phyloP scores from a whole-genome alignment of 2,329 filamentous ascomycete genomes.

The Balansia obtecta region DNA sequence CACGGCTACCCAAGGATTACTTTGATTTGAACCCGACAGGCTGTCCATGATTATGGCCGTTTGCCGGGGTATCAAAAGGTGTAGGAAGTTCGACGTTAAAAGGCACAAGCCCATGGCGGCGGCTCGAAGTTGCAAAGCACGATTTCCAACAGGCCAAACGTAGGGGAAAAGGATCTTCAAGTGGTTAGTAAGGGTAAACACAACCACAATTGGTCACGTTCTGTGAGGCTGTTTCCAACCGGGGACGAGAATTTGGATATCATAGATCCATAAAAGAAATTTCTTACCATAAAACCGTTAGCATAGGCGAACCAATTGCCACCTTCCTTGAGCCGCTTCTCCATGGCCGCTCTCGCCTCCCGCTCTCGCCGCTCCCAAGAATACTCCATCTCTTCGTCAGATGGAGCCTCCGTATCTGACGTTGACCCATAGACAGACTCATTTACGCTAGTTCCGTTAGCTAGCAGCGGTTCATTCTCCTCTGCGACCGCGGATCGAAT shows the following conservation, averaged over 20 bases:
- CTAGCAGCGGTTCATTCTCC: slow-evolving; percentile 46
- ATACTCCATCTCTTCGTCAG: slow-evolving; percentile 33
- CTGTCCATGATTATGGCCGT: slow-evolving; percentile 68
- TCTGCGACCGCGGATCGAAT: slow-evolving; percentile 29
- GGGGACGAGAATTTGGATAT: too few species aligned
- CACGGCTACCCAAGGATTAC: slow-evolving; percentile 39
- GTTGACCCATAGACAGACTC: slow-evolving; percentile 30
- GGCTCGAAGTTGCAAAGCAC: slow-evolving; percentile 53
- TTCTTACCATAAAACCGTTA: slow-evolving; percentile 51
- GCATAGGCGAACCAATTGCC: slow-evolving; percentile 69
- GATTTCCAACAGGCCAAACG: slow-evolving; percentile 61
- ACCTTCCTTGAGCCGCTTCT: slow-evolving; percentile 58
- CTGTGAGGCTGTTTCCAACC: too few species aligned
- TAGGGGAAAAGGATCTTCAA: slow-evolving; percentile 65
- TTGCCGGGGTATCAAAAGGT: slow-evolving; percentile 69
- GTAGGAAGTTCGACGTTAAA: slow-evolving; percentile 57
- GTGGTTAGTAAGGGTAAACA: not conserved
- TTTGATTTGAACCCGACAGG: slow-evolving; percentile 30
- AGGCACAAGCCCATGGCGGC: slow-evolving; percentile 55
- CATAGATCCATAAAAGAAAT: not conserved
- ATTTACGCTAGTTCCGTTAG: slow-evolving; percentile 15
- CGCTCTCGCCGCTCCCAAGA: slow-evolving; percentile 41
- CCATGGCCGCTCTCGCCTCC: slow-evolving; percentile 43
- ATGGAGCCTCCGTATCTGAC: slow-evolving; percentile 23
- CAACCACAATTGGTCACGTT: not conserved